A percentile compares a stretch with the other conserved stretches of the same genome.
Conservation (phyloP, 306 rosid species). For the Glycyrrhiza uralensis region DNA sequence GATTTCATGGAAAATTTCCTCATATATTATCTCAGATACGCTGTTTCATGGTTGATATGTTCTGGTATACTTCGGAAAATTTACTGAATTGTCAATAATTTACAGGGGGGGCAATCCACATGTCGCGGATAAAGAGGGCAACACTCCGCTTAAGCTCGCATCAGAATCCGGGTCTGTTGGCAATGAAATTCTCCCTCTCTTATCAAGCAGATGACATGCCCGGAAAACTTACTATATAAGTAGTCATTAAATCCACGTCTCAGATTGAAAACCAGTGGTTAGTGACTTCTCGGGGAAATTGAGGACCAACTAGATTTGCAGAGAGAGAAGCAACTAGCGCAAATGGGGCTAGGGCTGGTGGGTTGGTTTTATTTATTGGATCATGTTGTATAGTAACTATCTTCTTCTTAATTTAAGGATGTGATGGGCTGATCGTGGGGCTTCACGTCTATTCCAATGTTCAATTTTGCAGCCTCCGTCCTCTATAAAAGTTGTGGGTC, state of each 20-base stretch:
- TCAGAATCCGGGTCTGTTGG: constrained; percentile 34
- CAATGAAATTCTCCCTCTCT: constrained; percentile 42
- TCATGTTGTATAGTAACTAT: constrained; percentile 10
- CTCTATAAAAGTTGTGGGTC: constrained; percentile 8
- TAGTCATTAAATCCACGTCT: constrained; percentile 10
- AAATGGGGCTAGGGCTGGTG: background rate
- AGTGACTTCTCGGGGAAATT: background rate
- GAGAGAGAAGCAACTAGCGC: constrained; percentile 11
- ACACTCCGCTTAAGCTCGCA: constrained; percentile 52
- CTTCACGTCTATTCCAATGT: constrained; percentile 17
- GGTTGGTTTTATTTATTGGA: constrained; percentile 24
- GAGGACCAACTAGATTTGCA: constrained; percentile 5
- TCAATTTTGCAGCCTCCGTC: constrained; percentile 27
- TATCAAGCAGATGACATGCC: constrained; percentile 43
- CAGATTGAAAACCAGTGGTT: constrained; percentile 8
- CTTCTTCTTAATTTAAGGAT: constrained; percentile 1
- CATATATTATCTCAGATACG: background rate
- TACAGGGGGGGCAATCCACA: constrained; percentile 66
- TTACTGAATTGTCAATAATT: background rate
- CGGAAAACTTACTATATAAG: background rate
- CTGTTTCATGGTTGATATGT: background rate
- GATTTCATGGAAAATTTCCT: background rate
- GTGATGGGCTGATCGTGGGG: constrained; percentile 3
- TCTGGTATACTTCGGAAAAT: background rate
- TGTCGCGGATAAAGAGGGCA: constrained; percentile 50